Evolutionary conservation across 192 early-diverging fungal genomes (phyloP), one percentile per base, ranked within the genome.

Genomic region (Coemansia sp.): DNA sequence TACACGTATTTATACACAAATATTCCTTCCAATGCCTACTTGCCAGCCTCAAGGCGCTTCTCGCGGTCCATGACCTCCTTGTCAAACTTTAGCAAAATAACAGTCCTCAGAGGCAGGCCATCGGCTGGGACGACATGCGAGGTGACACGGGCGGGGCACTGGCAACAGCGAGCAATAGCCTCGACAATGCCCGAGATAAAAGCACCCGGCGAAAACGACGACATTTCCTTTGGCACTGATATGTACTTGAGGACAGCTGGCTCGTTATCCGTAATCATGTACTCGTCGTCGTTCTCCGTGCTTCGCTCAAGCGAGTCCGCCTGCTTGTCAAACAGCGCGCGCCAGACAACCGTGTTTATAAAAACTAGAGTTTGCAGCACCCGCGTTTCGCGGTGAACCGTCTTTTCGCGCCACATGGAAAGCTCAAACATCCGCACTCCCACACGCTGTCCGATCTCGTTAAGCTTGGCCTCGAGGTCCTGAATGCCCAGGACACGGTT

Each of bases 241-340:
- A 99, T 94, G 77, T 92, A 98, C 74, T 90, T 92, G 35, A 89
- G 89, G 45, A 98, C 83, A 4, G 89, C 64, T 2, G 96, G 96
- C 50, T 99, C 96, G 68, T 98, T 98, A 75, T 99, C 98, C n/a
- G 91, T 94, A 34, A 99, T 95, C 98, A 99, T 99, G 73, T 98
- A 99, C 88, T 99, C 96, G 68, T 98, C 96, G 34, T 99, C 96
- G 71, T 90, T 93, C 46, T 98, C 96, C 3, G 95, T 98, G 62
- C 92, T 92, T 66, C 95, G 96, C 68, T 98, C 97, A 61, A 99
- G 79, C 44, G 96, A 93, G 82, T 99, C 96, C 6, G 96, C 96
- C 66, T 88, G 88, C 76, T 96, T 98, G 46, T 95, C 96, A 86
- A 99, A 99, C 74, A 99, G 78, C 1, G 86, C 75, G 65, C 96